phyloP scores from a whole-genome alignment of 768 basidiomycete genomes.

The Leccinum disarticulatum region DNA sequence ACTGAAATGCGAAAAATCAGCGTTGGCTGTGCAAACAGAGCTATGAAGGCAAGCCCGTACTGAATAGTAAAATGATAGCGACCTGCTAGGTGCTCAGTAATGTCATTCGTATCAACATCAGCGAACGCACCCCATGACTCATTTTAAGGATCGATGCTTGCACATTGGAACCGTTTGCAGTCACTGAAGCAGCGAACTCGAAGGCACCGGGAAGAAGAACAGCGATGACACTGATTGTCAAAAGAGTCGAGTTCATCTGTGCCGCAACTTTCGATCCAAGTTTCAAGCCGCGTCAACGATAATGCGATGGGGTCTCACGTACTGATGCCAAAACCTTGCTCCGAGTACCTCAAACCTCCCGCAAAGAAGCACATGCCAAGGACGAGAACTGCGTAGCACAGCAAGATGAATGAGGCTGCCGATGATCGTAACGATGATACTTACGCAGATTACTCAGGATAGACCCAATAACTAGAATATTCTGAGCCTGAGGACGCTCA shows the following conservation, averaged over 20 bases:
- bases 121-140: conserved; percentile 67
- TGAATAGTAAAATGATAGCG: conserved; percentile 73
- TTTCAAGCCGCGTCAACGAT: background rate
- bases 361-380: conserved; percentile 86
- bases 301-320: conserved; percentile 22
- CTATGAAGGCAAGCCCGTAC: conserved; percentile 40
- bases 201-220: conserved; percentile 79
- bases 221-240: conserved; percentile 76
- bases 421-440: conserved; percentile 17
- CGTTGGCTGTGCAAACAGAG: background rate
- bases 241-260: conserved; percentile 70
- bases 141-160: conserved; percentile 55
- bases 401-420: background rate
- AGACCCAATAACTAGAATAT: conserved; percentile 67
- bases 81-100: conserved; percentile 44
- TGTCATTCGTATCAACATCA: background rate
- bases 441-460: conserved; percentile 75
- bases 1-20: conserved; percentile 40
- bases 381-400: conserved; percentile 59
- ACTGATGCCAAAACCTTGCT: conserved; percentile 78
- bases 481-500: conserved; percentile 2
- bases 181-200: conserved; percentile 51
- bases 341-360: conserved; percentile 71
- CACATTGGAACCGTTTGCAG: conserved; percentile 9
- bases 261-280: conserved; percentile 54